Conservation (phyloP, 2,329 filamentous ascomycete species). For the Pseudocercospora crystallina region DNA sequence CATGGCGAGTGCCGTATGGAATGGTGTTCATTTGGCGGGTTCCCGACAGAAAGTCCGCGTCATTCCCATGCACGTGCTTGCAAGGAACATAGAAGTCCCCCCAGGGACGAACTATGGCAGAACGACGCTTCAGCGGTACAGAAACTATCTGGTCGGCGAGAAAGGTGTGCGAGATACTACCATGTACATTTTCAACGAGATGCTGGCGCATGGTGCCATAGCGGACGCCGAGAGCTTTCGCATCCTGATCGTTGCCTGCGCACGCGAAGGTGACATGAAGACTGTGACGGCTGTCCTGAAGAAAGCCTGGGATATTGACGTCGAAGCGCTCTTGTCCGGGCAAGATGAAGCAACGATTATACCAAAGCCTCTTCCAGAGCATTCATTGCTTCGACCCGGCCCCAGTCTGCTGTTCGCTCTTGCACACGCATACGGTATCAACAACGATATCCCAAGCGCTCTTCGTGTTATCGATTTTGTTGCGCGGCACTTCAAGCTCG, state of each 20-base stretch:
- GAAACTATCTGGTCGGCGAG: conserved; percentile 29
- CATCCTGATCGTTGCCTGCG: conserved; percentile 53
- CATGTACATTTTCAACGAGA: conserved; percentile 47
- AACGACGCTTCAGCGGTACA: conserved; percentile 9
- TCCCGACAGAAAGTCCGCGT: conserved; percentile 42
- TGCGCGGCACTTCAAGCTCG: conserved; percentile 58
- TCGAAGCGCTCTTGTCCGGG: conserved; percentile 40
- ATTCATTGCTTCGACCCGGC: conserved; percentile 61
- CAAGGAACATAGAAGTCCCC: conserved; percentile 6
- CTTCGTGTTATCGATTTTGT: conserved; percentile 62
- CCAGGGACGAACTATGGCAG: not conserved
- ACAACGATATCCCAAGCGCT: conserved; percentile 61
- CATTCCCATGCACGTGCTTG: conserved; percentile 33
- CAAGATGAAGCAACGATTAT: conserved; percentile 34
- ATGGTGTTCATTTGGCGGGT: conserved; percentile 34
- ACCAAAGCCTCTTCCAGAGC: conserved; percentile 41
- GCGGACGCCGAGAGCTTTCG: conserved; percentile 56
- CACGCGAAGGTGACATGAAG: conserved; percentile 52
- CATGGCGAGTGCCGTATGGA: conserved; percentile 52
- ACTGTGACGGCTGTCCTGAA: conserved; percentile 51
- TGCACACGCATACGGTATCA: conserved; percentile 68
- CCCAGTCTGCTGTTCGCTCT: conserved; percentile 61
- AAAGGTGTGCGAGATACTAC: conserved; percentile 31
- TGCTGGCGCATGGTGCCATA: conserved; percentile 45
- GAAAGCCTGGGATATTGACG: conserved; percentile 56